Evolutionary conservation across 2,329 filamentous ascomycete species (phyloP), one percentile per base, ranked within the genome.

Genomic region (Neobulgaria alba): DNA sequence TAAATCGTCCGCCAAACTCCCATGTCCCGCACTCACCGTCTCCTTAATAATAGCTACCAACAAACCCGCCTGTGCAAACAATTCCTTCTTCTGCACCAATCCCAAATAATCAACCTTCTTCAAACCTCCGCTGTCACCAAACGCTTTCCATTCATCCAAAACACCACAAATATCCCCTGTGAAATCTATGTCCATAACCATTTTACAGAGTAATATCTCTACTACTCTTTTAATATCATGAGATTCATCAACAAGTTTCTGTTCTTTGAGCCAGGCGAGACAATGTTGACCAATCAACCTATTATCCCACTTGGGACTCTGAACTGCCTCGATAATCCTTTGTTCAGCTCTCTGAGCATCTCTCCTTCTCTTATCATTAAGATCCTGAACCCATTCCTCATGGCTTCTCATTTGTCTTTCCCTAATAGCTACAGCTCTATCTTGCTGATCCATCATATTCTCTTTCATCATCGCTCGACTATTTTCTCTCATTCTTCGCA

Each of bases 61-160:
- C 18, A 76, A 49, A 14, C 65, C 64, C 2, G 70, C 70, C 41
- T 67, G 61, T 1, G 68, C 67, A 58, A 75, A 74, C 4, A 50
- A 50, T n/a, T 58, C 52, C 49, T 58, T 58, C 10, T 64, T 57
- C 5, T 64, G 61, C 31, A 60, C 56, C 33, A 73, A 43, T 2
- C 57, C 48, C 1, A 58, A 39, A 31, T 67, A 61, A 41, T 76
- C 71, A 3, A 63, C 57, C 45, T 57, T 64, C 18, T 66, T 62
- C 67, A 77, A 72, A 5, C 73, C 72, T 5, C 71, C 71, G 41
- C 70, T 68, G 20, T 75, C 71, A 2, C 69, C 66, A 70, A 73
- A 77, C 1, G 62, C 60, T 55, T 67, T 72, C 73, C 73, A 77
- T 29, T 56, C 52, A 42, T 74, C 70, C 21, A 77, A 51, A 56